Base-by-base conservation (phyloP, 2,329 filamentous ascomycete genomes). In the Hypomyces perniciosus region DNA sequence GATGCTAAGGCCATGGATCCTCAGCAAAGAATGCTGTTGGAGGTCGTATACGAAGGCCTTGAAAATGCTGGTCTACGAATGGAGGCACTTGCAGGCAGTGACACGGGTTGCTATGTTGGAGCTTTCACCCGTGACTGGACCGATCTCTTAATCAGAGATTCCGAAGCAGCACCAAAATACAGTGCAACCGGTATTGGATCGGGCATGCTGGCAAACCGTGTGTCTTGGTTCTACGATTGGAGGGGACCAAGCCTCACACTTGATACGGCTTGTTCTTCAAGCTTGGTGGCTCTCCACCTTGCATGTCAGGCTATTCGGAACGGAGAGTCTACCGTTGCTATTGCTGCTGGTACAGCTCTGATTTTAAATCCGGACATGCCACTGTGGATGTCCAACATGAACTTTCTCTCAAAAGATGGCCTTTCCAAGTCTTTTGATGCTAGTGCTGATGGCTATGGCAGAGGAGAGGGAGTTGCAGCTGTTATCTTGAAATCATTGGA, bases 391-490 rank as follows among this genome's bases (percentile, higher is more conserved):
- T 9, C 8, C n/a, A 8, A 35, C 20, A 20, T 20, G 20, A 20
- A 20, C 3, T 20, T 20, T 20, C 20, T 20, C 20, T 20, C 20
- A 20, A 20, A 20, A 20, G 20, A 20, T 20, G 20, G 20, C 20
- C 20, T 20, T 20, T 20, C 20, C 20, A 20, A 20, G 20, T 20
- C 55, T 46, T 75, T 66, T 59, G 76, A 75, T 54, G 54, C 56
- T 3, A 59, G 59, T 13, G 76, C 71, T 3, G 67, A 73, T 51
- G 78, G 78, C 1, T 81, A 79, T 58, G 73, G 67, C 1, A 66
- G 76, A 68, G 75, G 54, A 5, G 58, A 62, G 7, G 59, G 59
- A 1, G 57, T 70, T 9, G 72, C 62, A 1, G 61, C 67, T 9
- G 50, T 79, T 1, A 53, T 77, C 1, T 53, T 80, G 2, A 79